These are phyloP conservation scores for Lodderomyces pseudojiufengensis DNA, from an alignment of 1,139 yeast species.

Conservation along the genomic window DNA sequence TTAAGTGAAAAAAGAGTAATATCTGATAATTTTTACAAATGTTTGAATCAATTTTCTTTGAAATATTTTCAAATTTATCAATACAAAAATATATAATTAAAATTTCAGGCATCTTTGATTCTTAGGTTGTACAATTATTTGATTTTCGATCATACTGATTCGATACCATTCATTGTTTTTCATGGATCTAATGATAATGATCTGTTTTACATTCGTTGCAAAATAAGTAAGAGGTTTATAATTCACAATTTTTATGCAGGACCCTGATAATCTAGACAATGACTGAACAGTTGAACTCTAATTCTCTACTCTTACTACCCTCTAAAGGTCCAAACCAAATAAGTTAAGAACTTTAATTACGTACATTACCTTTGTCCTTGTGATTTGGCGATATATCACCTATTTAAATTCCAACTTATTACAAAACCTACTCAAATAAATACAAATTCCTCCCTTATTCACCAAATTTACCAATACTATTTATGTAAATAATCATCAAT, in stretches of 20 bases:
- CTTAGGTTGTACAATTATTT: conserved; percentile 6
- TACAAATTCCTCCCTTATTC: not conserved
- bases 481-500: conserved; percentile 17
- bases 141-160: conserved; percentile 16
- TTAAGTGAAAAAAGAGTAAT: not conserved
- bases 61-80: conserved; percentile 3
- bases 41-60: conserved; percentile 14
- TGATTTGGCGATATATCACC: too few relatives aligned
- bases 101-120: conserved; percentile 13
- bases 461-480: not conserved
- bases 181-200: conserved; percentile 10
- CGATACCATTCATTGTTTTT: conserved; percentile 6
- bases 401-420: too few relatives aligned
- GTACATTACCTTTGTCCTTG: too few relatives aligned
- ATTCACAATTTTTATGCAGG: too few relatives aligned
- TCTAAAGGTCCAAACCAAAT: too few relatives aligned
- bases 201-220: not conserved
- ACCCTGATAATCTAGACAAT: too few relatives aligned
- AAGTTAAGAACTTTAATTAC: too few relatives aligned
- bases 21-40: conserved; percentile 2
- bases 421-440: not conserved
- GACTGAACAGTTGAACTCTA: too few relatives aligned
- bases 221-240: too few relatives aligned
- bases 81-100: not conserved
- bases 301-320: not conserved